A percentile compares a stretch with the other conserved stretches of the same genome.
Evolutionary conservation across 2,329 filamentous ascomycete genomes (phyloP).

Genomic region (Diaporthe citrichinensis): DNA sequence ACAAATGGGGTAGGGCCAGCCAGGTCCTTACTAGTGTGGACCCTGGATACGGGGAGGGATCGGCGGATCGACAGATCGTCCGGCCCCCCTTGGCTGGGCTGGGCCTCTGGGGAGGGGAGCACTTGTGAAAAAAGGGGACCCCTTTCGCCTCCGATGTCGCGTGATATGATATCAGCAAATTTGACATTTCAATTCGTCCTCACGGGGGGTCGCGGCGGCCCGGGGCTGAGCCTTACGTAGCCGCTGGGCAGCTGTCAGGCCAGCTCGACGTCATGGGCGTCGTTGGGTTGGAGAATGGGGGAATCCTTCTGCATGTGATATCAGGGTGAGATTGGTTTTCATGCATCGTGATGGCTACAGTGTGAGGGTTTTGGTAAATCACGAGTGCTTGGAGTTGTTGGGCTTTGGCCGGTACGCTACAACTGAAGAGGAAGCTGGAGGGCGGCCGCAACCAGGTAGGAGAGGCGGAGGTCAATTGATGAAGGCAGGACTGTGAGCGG

Average conservation of each 20-base stretch:
- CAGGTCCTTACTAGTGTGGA: constrained; percentile 26
- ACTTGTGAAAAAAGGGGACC: neutral
- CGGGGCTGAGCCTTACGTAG: too few relatives aligned
- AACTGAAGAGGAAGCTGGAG: neutral
- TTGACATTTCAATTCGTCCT: constrained; percentile 3
- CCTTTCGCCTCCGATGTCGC: constrained; percentile 18
- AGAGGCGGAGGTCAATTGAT: too few relatives aligned
- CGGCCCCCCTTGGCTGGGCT: neutral
- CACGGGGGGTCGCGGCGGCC: too few relatives aligned
- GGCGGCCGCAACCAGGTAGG: neutral
- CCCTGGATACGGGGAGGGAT: constrained; percentile 36
- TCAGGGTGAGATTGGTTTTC: neutral
- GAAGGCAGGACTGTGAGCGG: too few relatives aligned
- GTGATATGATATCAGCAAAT: constrained; percentile 35
- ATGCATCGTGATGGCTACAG: neutral
- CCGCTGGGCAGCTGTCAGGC: constrained; percentile 8
- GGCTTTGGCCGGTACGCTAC: too few relatives aligned
- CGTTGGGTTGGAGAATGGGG: neutral
- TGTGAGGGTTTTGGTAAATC: neutral
- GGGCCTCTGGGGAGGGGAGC: neutral
- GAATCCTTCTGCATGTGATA: constrained; percentile 11
- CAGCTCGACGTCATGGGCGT: constrained; percentile 34
- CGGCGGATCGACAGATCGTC: constrained; percentile 33
- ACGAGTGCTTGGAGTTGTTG: neutral
- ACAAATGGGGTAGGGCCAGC: neutral